Conservation (phyloP, 2,329 filamentous ascomycete species). For the Neonectria punicea region DNA sequence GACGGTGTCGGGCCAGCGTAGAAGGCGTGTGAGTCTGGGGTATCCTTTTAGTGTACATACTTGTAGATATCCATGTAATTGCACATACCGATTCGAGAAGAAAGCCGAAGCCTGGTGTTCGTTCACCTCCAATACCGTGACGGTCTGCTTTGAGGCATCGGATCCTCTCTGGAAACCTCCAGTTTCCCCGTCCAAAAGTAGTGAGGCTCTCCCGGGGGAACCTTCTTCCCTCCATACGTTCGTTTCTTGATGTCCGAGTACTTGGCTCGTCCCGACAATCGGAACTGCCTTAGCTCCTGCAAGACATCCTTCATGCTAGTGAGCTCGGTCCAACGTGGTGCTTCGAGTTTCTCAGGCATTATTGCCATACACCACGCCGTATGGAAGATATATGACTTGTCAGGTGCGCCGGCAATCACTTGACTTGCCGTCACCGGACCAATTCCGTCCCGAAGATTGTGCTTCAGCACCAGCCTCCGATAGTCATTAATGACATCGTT, state of each 20-base stretch:
- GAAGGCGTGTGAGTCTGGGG: neutral
- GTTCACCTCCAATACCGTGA: conserved; percentile 24
- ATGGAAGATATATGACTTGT: conserved; percentile 57
- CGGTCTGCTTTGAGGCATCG: conserved; percentile 28
- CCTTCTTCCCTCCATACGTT: neutral
- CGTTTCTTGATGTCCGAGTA: conserved; percentile 34
- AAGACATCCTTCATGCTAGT: conserved; percentile 57
- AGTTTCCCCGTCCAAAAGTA: conserved; percentile 52
- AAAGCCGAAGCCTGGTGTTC: neutral
- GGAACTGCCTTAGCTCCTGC: conserved; percentile 53
- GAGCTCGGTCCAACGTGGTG: conserved; percentile 46
- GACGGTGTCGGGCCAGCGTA: neutral
- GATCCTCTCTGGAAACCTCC: conserved; percentile 42
- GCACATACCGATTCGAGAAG: conserved; percentile 4
- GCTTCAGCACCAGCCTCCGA: conserved; percentile 55
- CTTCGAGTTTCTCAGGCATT: conserved; percentile 45
- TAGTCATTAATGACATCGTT: conserved; percentile 59
- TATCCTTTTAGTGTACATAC: conserved; percentile 5
- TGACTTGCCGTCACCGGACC: conserved; percentile 62
- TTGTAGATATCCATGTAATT: conserved; percentile 1
- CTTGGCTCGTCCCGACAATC: conserved; percentile 46
- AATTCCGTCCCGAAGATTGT: conserved; percentile 49
- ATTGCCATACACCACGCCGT: conserved; percentile 64
- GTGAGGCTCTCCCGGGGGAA: conserved; percentile 41
- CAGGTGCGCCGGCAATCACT: conserved; percentile 60